Conservation (phyloP, 1,284 basidiomycete genomes). For the Spongispora temasekensis region DNA sequence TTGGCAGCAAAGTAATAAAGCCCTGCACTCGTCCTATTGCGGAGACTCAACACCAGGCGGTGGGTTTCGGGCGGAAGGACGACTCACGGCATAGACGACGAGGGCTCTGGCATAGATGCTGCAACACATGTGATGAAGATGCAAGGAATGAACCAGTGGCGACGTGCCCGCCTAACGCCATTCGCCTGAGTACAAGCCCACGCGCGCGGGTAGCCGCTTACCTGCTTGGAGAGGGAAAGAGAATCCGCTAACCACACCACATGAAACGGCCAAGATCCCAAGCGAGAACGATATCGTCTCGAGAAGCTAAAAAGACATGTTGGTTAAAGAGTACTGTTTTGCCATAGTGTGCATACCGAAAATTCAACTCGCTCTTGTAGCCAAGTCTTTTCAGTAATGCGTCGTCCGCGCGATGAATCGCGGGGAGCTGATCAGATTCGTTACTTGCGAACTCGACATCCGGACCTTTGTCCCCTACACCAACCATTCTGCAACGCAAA, state of each 20-base stretch:
- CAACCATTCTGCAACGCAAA: slow-evolving; percentile 10
- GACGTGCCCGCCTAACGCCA: slow-evolving; percentile 57
- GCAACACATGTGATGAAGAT: slow-evolving; percentile 64
- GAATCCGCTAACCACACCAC: slow-evolving; percentile 62
- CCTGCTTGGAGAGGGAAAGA: slow-evolving; percentile 61
- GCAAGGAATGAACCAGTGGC: slow-evolving; percentile 69
- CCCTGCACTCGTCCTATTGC: slow-evolving; percentile 58
- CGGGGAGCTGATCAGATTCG: slow-evolving; percentile 4
- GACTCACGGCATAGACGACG: slow-evolving; percentile 71
- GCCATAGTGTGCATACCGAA: slow-evolving; percentile 44
- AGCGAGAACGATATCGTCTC: slow-evolving; percentile 68
- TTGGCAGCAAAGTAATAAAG: slow-evolving; percentile 72
- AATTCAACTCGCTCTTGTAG: slow-evolving; percentile 78
- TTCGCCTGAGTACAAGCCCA: neutral
- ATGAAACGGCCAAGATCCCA: slow-evolving; percentile 70
- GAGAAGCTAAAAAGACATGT: slow-evolving; percentile 40
- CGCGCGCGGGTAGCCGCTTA: slow-evolving; percentile 18
- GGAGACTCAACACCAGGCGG: neutral
- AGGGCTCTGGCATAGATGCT: slow-evolving; percentile 65
- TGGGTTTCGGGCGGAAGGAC: neutral
- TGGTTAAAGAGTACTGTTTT: neutral
- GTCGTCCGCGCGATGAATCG: slow-evolving; percentile 45
- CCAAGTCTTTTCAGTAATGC: slow-evolving; percentile 61
- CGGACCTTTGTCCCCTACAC: slow-evolving; percentile 1
- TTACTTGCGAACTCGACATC: slow-evolving; percentile 4